Percentiles rank a stretch among this genome's conserved stretches.
phyloP scores from a whole-genome alignment of 352 stramenopile genomes.

The Phytophthora sojae region DNA sequence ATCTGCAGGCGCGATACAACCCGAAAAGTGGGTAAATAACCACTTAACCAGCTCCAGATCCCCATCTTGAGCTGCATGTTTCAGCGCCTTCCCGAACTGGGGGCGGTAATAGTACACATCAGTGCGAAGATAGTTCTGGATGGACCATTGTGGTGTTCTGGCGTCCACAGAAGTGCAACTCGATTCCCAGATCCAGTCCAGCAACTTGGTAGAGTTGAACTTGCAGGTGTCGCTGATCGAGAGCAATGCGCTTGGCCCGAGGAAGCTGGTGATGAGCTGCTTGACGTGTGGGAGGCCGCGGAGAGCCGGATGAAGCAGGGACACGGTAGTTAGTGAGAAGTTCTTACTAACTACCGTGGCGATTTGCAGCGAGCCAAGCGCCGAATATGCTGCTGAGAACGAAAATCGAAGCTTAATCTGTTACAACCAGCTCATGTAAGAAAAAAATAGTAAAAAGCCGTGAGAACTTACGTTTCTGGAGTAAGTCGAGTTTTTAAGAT shows the following conservation, averaged over 20 bases:
- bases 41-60: neutral
- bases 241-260: neutral
- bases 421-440: neutral
- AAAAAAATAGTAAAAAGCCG: too few species aligned
- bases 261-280: neutral
- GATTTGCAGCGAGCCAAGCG: too few species aligned
- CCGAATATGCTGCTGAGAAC: neutral
- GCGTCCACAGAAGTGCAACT: neutral
- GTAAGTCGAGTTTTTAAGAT: too few species aligned
- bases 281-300: neutral
- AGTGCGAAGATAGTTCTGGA: neutral
- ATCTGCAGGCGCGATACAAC: neutral
- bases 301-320: neutral
- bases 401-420: neutral
- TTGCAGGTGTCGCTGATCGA: neutral
- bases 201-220: neutral
- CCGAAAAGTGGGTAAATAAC: neutral
- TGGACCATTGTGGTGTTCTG: neutral
- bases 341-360: too few species aligned
- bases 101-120: neutral
- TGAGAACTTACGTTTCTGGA: too few species aligned
- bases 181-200: neutral
- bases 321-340: neutral
- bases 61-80: neutral
- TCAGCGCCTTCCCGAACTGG: neutral